A percentile compares a stretch with the other conserved stretches of the same genome.
Conservation (phyloP, 2,329 filamentous ascomycete genomes). For the Botryotinia globosa region DNA sequence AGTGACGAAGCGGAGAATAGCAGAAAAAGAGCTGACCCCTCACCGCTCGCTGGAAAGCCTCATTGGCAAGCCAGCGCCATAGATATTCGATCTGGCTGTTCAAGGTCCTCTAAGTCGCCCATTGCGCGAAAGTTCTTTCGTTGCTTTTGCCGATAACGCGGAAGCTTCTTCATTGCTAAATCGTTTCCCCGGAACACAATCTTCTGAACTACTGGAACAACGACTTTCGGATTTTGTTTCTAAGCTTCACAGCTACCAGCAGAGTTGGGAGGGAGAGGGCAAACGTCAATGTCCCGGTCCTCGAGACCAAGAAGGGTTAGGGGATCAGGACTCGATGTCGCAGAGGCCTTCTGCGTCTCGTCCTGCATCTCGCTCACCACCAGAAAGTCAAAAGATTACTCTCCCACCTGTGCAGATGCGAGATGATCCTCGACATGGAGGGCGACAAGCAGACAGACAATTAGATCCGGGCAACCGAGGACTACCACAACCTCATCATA, state of each 20-base stretch:
- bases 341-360: constrained; percentile 57
- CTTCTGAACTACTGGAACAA: constrained; percentile 36
- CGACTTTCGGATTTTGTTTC: constrained; percentile 37
- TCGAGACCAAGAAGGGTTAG: constrained; percentile 50
- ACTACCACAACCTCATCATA: constrained; percentile 24
- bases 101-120: constrained; percentile 39
- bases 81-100: constrained; percentile 43
- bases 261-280: constrained; percentile 39
- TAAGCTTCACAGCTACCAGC: constrained; percentile 39
- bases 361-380: constrained; percentile 49
- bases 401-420: constrained; percentile 38
- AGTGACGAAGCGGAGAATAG: constrained; percentile 31
- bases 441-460: constrained; percentile 31
- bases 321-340: constrained; percentile 63
- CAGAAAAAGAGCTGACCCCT: constrained; percentile 27
- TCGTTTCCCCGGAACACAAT: constrained; percentile 33
- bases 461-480: constrained; percentile 29
- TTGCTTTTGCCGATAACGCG: constrained; percentile 37
- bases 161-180: constrained; percentile 34
- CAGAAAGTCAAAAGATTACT: constrained; percentile 38
- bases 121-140: constrained; percentile 38
- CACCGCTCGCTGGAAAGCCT: constrained; percentile 32
- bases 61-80: constrained; percentile 32
- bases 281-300: constrained; percentile 57
- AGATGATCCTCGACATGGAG: constrained; percentile 36